Evolutionary conservation across 768 basidiomycete species (phyloP).

Genomic region (Amanita fuliginea): DNA sequence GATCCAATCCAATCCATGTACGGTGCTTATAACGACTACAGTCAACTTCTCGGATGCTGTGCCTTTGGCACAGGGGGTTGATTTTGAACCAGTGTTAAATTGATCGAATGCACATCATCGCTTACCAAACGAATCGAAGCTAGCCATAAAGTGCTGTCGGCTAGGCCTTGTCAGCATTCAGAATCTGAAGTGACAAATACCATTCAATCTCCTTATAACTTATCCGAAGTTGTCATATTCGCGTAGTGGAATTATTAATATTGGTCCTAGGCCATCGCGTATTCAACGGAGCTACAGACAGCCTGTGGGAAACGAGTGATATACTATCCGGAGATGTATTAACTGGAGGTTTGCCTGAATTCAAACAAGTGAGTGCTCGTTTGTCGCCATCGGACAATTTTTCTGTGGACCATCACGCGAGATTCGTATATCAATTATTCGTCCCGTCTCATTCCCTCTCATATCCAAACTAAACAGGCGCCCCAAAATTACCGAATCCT

Average conservation of each 20-base stretch:
- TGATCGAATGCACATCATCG: not conserved
- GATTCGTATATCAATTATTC: slow-evolving; percentile 1
- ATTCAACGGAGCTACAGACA: slow-evolving; percentile 1
- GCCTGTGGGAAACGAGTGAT: slow-evolving; percentile 9
- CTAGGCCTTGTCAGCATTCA: not conserved
- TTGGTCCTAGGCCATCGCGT: slow-evolving; percentile 5
- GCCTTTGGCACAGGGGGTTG: slow-evolving; percentile 89
- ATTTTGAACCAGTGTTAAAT: slow-evolving; percentile 32
- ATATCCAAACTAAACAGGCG: not conserved
- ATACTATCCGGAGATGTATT: slow-evolving; percentile 2
- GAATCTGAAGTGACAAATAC: not conserved
- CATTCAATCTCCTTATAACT: slow-evolving; percentile 1
- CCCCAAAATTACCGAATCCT: slow-evolving; percentile 3
- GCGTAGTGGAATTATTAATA: slow-evolving; percentile 8
- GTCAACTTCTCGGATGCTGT: slow-evolving; percentile 88
- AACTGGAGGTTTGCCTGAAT: slow-evolving; percentile 17
- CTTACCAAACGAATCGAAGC: not conserved
- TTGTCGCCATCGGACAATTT: slow-evolving; percentile 9
- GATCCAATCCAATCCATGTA: not conserved
- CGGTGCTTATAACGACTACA: slow-evolving; percentile 12
- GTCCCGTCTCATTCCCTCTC: slow-evolving; percentile 1
- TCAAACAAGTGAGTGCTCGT: slow-evolving; percentile 12
- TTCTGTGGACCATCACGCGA: slow-evolving; percentile 7
- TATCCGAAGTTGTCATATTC: slow-evolving; percentile 1
- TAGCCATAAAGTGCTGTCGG: not conserved